Percentiles rank a stretch among this genome's conserved stretches.
These are phyloP conservation scores for Cryphonectria naterciae DNA, from an alignment of 2,329 filamentous ascomycete species.

Conservation along the genomic window DNA sequence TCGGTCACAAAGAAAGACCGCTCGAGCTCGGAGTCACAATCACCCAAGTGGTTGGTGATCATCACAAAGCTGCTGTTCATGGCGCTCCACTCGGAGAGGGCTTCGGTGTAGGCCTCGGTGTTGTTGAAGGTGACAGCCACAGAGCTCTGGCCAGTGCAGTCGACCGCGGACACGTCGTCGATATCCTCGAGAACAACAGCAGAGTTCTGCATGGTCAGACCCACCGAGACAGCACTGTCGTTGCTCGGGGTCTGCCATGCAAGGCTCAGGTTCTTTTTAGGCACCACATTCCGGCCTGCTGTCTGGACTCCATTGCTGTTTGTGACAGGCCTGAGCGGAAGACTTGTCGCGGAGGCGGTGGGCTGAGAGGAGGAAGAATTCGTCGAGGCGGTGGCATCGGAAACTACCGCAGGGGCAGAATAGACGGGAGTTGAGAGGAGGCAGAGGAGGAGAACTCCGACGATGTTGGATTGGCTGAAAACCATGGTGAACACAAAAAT, in stretches of 20 bases:
- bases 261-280: slow-evolving; percentile 23
- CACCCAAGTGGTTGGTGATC: slow-evolving; percentile 33
- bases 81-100: slow-evolving; percentile 29
- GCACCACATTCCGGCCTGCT: slow-evolving; percentile 22
- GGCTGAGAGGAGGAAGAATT: slow-evolving; percentile 1
- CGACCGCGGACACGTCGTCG: slow-evolving; percentile 57
- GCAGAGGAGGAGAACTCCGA: not conserved
- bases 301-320: not conserved
- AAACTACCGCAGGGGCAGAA: not conserved
- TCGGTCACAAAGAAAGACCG: slow-evolving; percentile 34
- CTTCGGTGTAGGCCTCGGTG: slow-evolving; percentile 31
- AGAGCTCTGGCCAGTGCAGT: slow-evolving; percentile 56
- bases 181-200: slow-evolving; percentile 34
- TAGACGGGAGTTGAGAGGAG: not conserved
- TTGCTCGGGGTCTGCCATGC: slow-evolving; percentile 38
- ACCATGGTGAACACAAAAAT: not conserved
- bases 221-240: slow-evolving; percentile 55
- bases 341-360: slow-evolving; percentile 7
- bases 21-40: slow-evolving; percentile 32
- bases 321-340: slow-evolving; percentile 20
- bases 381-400: not conserved
- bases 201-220: slow-evolving; percentile 48
- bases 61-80: slow-evolving; percentile 33
- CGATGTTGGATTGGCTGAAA: not conserved
- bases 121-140: slow-evolving; percentile 37